Evolutionary conservation across 768 basidiomycete genomes (phyloP).

Genomic region (Gymnopilus dilepis): DNA sequence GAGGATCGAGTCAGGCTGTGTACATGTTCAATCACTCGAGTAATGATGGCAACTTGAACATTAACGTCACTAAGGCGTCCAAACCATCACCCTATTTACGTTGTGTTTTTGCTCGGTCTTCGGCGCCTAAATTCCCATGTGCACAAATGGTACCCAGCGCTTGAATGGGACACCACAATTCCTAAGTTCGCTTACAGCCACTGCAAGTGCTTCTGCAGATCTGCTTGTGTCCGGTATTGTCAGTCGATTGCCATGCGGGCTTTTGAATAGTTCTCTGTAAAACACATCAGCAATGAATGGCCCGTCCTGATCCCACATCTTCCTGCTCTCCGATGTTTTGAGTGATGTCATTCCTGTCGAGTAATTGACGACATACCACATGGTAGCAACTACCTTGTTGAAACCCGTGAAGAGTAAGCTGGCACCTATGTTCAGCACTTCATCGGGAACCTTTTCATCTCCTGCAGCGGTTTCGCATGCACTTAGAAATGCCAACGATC

Average conservation of each 20-base stretch:
- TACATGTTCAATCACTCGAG: no score
- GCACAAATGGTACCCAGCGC: background rate
- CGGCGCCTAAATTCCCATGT: background rate
- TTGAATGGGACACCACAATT: slow-evolving; percentile 1
- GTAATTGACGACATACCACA: slow-evolving; percentile 22
- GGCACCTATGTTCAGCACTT: slow-evolving; percentile 31
- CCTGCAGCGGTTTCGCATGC: slow-evolving; percentile 39
- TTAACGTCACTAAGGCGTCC: no score
- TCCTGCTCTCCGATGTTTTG: slow-evolving; percentile 6
- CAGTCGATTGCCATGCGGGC: slow-evolving; percentile 6
- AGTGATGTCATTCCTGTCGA: background rate
- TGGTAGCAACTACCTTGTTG: slow-evolving; percentile 27
- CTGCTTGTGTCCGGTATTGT: slow-evolving; percentile 1
- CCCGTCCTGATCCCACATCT: slow-evolving; percentile 19
- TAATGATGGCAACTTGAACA: no score
- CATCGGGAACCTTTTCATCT: slow-evolving; percentile 27
- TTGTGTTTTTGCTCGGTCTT: no score
- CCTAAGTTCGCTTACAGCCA: background rate
- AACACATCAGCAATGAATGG: slow-evolving; percentile 20
- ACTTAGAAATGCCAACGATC: slow-evolving; percentile 33
- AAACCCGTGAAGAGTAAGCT: slow-evolving; percentile 32
- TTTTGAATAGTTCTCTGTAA: slow-evolving; percentile 18
- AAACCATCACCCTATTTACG: background rate
- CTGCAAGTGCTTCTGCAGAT: slow-evolving; percentile 8
- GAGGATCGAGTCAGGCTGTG: no score